Base-by-base conservation (phyloP, 257 asterid genomes). In the Forsythia suspensa region DNA sequence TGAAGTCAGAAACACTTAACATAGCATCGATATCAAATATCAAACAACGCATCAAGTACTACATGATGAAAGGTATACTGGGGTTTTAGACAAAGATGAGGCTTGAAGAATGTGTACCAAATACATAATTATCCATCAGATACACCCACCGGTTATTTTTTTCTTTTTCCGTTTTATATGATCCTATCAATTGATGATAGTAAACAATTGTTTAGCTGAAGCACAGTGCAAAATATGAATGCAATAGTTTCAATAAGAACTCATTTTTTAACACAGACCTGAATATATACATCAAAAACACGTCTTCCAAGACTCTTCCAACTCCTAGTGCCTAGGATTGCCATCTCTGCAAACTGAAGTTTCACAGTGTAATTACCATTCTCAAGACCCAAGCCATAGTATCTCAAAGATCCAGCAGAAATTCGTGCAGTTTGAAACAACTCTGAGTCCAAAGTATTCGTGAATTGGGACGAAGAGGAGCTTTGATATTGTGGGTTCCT, bases 301-400 rank as follows among this genome's bases (percentile, higher is more conserved):
- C 97, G 97, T 82, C 91, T 90, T 82, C 98, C 98, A 73, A 87
- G 84, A 79, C 96, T 91, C 81, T 7, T 80, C 98, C 97, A 94
- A 75, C 44, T 42, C 41, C n/a, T 66, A 63, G 82, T 41, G 73
- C 86, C 80, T 24, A 40, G 72, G 65, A 94, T 83, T 76, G 37
- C 77, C 6, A 80, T 51, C 87, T 94, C 97, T 0, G 88, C 93
- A 80, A 94, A 94, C 80, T 86, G 94, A 77, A 94, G 91, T 51
- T 29, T 85, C 75, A 94, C 87, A 1, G 89, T 91, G 88, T 94
- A 94, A 78, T 89, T 88, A 7, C 97, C 97, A 84, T 94, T 94
- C 86, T 92, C 71, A 74, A 94, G 89, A 85, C 94, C 97, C 85
- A 92, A 75, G 52, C 98, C 95, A 72, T 86, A 92, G 83, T 94